These are phyloP conservation scores for Aspergillus leporis DNA, from an alignment of 495 filamentous ascomycete genomes.

Conservation along the genomic window DNA sequence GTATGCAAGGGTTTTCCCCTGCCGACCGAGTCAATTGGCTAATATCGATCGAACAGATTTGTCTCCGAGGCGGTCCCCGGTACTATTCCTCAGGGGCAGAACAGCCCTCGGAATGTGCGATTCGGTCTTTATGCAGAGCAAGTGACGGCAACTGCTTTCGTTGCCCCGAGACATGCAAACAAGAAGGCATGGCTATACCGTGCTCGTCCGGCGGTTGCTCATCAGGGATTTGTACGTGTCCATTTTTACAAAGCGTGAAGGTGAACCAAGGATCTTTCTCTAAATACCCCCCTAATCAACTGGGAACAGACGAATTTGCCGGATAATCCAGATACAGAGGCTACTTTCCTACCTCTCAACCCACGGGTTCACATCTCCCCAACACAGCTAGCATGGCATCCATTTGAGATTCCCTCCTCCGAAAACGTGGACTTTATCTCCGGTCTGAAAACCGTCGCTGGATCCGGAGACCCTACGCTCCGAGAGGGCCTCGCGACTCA, in stretches of 20 bases:
- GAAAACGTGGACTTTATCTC: conserved; percentile 44
- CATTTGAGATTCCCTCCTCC: conserved; percentile 43
- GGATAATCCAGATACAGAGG: conserved; percentile 48
- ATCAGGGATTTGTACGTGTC: conserved; percentile 49
- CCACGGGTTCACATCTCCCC: conserved; percentile 63
- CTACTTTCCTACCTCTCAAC: conserved; percentile 48
- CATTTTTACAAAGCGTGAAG: neutral
- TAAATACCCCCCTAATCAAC: no score
- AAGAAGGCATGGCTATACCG: conserved; percentile 53
- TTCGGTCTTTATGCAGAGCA: conserved; percentile 52
- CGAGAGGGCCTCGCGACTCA: conserved; percentile 50
- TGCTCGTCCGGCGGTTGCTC: conserved; percentile 49
- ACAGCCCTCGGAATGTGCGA: conserved; percentile 46
- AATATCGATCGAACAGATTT: conserved; percentile 33
- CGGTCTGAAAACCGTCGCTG: conserved; percentile 51
- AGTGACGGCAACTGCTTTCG: conserved; percentile 47
- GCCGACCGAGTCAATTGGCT: conserved; percentile 28
- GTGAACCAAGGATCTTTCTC: no score
- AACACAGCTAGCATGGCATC: conserved; percentile 51
- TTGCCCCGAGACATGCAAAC: conserved; percentile 48
- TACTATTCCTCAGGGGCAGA: conserved; percentile 50
- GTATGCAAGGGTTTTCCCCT: conserved; percentile 32
- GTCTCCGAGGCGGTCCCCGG: conserved; percentile 50
- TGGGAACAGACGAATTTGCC: conserved; percentile 48
- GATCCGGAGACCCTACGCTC: conserved; percentile 50